Conservation (phyloP, 805 yeast species). For the Candida qinlingensis region DNA sequence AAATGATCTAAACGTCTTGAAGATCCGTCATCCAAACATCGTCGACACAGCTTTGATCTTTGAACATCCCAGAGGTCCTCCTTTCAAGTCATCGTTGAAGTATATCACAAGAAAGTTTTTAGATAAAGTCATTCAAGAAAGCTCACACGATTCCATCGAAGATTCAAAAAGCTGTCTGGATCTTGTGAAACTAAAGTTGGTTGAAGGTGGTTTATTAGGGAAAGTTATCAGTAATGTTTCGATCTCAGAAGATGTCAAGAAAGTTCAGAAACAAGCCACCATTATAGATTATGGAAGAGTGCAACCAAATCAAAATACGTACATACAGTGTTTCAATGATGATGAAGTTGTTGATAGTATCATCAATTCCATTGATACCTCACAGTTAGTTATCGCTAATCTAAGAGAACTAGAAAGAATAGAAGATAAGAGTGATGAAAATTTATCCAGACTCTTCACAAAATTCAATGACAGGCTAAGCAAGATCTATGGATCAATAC, state of each 20-base stretch:
- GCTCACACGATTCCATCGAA: constrained; percentile 80
- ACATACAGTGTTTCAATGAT: constrained; percentile 49
- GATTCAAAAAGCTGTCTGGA: constrained; percentile 81
- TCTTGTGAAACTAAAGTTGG: constrained; percentile 62
- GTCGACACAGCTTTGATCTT: constrained; percentile 76
- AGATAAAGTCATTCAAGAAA: constrained; percentile 57
- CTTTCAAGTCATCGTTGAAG: constrained; percentile 71
- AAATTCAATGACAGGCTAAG: constrained; percentile 41
- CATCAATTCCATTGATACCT: constrained; percentile 10
- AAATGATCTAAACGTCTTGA: constrained; percentile 69
- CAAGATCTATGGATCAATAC: constrained; percentile 45
- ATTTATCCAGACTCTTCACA: constrained; percentile 4
- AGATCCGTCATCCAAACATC: constrained; percentile 63
- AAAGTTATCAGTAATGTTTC: constrained; percentile 36
- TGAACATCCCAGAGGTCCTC: constrained; percentile 82
- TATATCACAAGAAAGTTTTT: constrained; percentile 60
- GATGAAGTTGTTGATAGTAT: constrained; percentile 48
- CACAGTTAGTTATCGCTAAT: constrained; percentile 47
- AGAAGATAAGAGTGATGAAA: constrained; percentile 11
- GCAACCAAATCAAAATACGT: constrained; percentile 20
- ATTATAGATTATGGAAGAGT: constrained; percentile 30
- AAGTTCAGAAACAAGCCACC: constrained; percentile 25
- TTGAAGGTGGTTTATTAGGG: constrained; percentile 67
- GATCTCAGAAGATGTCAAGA: constrained; percentile 34
- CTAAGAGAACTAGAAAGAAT: constrained; percentile 43